A percentile compares a stretch with the other conserved stretches of the same genome.
phyloP scores from a whole-genome alignment of 768 basidiomycete species.

The Basidioascus undulatus region DNA sequence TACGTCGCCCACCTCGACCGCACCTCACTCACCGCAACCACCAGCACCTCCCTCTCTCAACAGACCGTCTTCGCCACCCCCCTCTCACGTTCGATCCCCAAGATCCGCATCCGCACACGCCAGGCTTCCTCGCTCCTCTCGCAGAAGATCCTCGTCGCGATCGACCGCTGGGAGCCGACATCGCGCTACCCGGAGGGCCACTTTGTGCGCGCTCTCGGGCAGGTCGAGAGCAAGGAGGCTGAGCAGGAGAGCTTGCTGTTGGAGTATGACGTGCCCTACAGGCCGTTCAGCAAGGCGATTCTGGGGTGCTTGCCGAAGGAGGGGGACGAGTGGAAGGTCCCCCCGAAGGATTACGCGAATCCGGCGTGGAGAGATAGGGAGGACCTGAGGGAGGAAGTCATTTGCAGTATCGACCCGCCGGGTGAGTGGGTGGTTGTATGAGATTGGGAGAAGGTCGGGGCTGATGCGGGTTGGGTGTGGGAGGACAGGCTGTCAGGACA shows the following conservation, averaged over 20 bases:
- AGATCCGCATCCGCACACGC: slow-evolving; percentile 79
- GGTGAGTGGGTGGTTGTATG: slow-evolving; percentile 23
- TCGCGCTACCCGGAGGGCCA: slow-evolving; percentile 92
- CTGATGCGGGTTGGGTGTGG: neutral
- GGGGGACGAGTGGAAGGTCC: slow-evolving; percentile 82
- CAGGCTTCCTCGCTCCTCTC: slow-evolving; percentile 69
- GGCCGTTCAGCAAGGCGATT: slow-evolving; percentile 90
- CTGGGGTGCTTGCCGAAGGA: slow-evolving; percentile 68
- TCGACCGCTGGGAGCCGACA: slow-evolving; percentile 71
- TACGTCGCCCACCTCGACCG: slow-evolving; percentile 90
- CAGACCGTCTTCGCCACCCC: slow-evolving; percentile 90
- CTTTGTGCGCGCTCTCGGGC: slow-evolving; percentile 76
- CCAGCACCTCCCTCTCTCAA: slow-evolving; percentile 41
- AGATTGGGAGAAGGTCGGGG: too few species aligned
- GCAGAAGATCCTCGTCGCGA: slow-evolving; percentile 87
- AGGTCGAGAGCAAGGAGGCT: slow-evolving; percentile 79
- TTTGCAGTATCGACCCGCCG: slow-evolving; percentile 95
- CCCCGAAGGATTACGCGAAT: slow-evolving; percentile 33
- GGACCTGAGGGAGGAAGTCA: slow-evolving; percentile 58
- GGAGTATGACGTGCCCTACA: slow-evolving; percentile 85
- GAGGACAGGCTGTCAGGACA: slow-evolving; percentile 68
- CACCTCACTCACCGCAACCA: slow-evolving; percentile 50
- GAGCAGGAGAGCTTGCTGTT: slow-evolving; percentile 81
- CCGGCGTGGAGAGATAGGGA: slow-evolving; percentile 57
- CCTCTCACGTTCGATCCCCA: slow-evolving; percentile 68